phyloP scores from a whole-genome alignment of 176 grass and related monocot species.

The Oryza brachyantha region DNA sequence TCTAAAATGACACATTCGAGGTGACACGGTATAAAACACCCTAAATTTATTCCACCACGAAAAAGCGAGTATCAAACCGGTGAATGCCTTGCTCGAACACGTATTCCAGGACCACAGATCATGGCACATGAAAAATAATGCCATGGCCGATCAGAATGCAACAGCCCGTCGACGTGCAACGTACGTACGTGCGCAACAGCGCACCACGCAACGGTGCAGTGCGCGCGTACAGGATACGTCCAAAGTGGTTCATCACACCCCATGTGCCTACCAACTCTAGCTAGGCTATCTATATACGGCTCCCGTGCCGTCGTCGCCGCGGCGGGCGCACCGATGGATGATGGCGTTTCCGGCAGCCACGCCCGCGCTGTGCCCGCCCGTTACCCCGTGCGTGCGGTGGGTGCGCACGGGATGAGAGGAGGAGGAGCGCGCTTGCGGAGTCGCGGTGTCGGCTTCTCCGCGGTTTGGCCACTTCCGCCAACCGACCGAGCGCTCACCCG shows the following conservation, averaged over 20 bases:
- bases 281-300: neutral
- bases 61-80: too few relatives aligned
- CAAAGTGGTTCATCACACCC: neutral
- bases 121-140: neutral
- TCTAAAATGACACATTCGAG: too few relatives aligned
- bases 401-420: neutral
- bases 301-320: neutral
- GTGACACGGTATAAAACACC: too few relatives aligned
- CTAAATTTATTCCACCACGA: too few relatives aligned
- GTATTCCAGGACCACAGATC: too few relatives aligned
- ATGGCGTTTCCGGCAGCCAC: too few relatives aligned
- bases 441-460: neutral
- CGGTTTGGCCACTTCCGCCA: neutral
- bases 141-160: neutral
- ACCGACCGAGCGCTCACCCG: neutral
- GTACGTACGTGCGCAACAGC: neutral
- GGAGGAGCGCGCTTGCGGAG: too few relatives aligned
- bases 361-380: too few relatives aligned
- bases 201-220: neutral
- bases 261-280: neutral
- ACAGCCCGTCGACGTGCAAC: neutral
- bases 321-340: too few relatives aligned
- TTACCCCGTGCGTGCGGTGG: neutral
- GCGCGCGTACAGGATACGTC: neutral
- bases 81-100: too few relatives aligned